These are phyloP conservation scores for Carex myosuroides DNA, from an alignment of 176 grass and related monocot genomes.

Conservation along the genomic window DNA sequence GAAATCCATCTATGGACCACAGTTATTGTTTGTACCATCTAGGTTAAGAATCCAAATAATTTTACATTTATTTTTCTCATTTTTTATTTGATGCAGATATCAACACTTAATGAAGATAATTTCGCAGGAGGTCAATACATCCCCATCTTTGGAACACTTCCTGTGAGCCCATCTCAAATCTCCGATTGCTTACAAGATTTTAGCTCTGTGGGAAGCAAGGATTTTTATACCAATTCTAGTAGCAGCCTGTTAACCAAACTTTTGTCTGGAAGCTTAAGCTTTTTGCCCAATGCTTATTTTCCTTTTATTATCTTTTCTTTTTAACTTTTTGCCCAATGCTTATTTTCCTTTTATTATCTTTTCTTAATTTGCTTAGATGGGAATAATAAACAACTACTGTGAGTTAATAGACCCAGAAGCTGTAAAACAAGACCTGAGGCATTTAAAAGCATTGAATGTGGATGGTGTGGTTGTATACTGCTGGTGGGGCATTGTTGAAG, in stretches of 20 bases:
- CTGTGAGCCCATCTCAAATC: conserved; percentile 42
- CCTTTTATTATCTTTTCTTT: neutral
- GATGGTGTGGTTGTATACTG: conserved; percentile 84
- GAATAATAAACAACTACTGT: conserved; percentile 72
- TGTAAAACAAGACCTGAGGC: conserved; percentile 61
- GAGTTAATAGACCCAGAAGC: conserved; percentile 67
- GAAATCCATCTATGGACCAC: neutral
- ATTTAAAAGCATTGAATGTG: conserved; percentile 74
- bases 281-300: neutral
- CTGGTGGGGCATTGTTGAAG: conserved; percentile 96
- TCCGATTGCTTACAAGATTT: neutral
- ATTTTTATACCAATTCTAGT: neutral
- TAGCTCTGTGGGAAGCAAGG: neutral
- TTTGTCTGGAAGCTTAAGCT: neutral
- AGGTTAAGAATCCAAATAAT: neutral
- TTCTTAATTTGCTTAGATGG: conserved; percentile 41
- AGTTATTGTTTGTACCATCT: neutral
- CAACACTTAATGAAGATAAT: conserved; percentile 41
- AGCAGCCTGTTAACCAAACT: neutral
- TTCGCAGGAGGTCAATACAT: conserved; percentile 74
- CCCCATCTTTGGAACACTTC: conserved; percentile 67
- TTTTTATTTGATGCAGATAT: conserved; percentile 53
- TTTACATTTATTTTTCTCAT: conserved; percentile 13
- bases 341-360: neutral
- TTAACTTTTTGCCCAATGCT: neutral